Percentiles rank a stretch among this genome's conserved stretches.
phyloP scores from a whole-genome alignment of 2,329 filamentous ascomycete species.

The Aspergillus jensenii region DNA sequence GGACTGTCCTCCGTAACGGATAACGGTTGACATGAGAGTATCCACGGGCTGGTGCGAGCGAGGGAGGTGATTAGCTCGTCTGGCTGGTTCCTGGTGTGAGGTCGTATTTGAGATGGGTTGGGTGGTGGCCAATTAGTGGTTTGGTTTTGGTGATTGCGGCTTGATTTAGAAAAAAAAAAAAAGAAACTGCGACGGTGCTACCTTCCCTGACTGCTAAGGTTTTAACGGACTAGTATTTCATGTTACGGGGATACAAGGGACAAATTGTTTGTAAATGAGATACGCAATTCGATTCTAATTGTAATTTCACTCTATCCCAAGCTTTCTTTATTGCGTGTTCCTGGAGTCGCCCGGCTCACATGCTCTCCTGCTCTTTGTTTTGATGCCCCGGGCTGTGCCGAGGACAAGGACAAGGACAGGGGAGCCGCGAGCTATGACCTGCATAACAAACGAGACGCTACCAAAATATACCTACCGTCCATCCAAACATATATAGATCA shows the following conservation, averaged over 20 bases:
- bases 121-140: background rate
- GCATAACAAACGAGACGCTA: conserved; percentile 10
- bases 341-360: conserved; percentile 3
- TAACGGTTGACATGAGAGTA: background rate
- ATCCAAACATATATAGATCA: background rate
- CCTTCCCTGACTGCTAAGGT: too few relatives aligned
- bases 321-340: background rate
- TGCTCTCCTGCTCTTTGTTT: conserved; percentile 5
- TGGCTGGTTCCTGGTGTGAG: background rate
- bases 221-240: background rate
- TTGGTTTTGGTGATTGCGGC: background rate
- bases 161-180: background rate
- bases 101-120: background rate
- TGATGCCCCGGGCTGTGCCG: background rate
- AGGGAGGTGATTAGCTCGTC: too few relatives aligned
- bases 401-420: background rate
- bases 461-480: background rate
- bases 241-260: background rate
- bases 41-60: background rate
- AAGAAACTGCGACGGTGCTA: too few relatives aligned
- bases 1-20: conserved; percentile 24
- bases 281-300: background rate
- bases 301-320: conserved; percentile 1
- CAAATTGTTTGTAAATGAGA: background rate
- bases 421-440: conserved; percentile 16